phyloP scores from a whole-genome alignment of 1,284 basidiomycete genomes.

The Leccinum pachyderme region DNA sequence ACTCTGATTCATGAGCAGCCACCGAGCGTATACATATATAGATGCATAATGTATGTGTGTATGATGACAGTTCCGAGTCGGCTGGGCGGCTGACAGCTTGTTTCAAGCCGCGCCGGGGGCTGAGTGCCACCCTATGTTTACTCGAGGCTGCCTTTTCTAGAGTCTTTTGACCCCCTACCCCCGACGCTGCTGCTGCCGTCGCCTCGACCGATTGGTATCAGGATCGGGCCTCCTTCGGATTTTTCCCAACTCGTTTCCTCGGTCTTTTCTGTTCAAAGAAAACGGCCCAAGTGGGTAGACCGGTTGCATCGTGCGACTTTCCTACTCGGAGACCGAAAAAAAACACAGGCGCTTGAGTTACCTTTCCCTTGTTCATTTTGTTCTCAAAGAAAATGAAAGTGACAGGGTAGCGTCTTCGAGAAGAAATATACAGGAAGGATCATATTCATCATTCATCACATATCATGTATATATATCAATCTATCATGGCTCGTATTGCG shows the following conservation, averaged over 20 bases:
- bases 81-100: not conserved
- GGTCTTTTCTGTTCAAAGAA: not conserved
- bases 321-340: not conserved
- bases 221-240: not conserved
- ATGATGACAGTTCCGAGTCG: not conserved
- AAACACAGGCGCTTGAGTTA: not conserved
- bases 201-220: not conserved
- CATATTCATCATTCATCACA: not conserved
- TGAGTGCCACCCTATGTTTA: not conserved
- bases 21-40: not conserved
- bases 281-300: constrained; percentile 5
- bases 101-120: not conserved
- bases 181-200: not conserved
- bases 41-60: not conserved
- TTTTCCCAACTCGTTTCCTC: not conserved
- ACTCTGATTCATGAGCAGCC: not conserved
- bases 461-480: not conserved
- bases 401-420: not conserved
- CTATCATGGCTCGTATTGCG: not conserved
- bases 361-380: not conserved
- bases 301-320: constrained; percentile 16
- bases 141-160: not conserved
- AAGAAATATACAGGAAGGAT: not conserved
- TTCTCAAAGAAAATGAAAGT: not conserved
- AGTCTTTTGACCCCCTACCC: not conserved